Evolutionary conservation across 2,329 filamentous ascomycete species (phyloP).

Genomic region (Neobulgaria alba): DNA sequence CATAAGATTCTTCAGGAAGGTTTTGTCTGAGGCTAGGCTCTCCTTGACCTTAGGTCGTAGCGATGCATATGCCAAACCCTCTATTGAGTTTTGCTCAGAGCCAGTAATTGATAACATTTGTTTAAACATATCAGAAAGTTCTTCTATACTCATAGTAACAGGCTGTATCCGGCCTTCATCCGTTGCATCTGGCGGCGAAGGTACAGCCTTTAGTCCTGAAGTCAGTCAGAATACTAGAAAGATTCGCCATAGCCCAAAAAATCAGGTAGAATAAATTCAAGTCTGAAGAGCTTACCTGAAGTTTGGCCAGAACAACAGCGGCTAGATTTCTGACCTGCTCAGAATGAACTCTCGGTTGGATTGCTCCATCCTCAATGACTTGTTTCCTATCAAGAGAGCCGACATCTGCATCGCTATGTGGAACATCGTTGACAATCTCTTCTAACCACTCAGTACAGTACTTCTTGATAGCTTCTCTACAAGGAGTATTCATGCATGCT

Average conservation of each 20-base stretch:
- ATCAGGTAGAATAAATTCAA: conserved; percentile 10
- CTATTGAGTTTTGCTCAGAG: conserved; percentile 63
- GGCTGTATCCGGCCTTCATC: conserved; percentile 35
- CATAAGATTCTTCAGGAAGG: conserved; percentile 63
- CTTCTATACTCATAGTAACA: conserved; percentile 54
- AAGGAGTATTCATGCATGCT: conserved; percentile 76
- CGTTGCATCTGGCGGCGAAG: conserved; percentile 20
- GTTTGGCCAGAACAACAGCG: conserved; percentile 68
- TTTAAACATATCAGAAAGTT: conserved; percentile 55
- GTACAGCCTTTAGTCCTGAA: conserved; percentile 29
- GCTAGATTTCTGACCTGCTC: conserved; percentile 56
- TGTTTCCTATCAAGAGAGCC: conserved; percentile 15
- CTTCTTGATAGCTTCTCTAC: conserved; percentile 74
- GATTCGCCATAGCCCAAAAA: conserved; percentile 13
- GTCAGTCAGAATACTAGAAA: conserved; percentile 26
- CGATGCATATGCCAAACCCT: conserved; percentile 87
- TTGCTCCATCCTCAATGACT: conserved; percentile 24
- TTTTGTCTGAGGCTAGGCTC: conserved; percentile 57
- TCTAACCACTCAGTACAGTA: conserved; percentile 84
- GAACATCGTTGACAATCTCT: conserved; percentile 68
- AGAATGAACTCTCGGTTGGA: conserved; percentile 39
- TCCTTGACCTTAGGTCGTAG: conserved; percentile 82
- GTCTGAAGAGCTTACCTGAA: conserved; percentile 40
- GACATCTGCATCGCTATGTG: conserved; percentile 38
- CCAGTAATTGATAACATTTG: conserved; percentile 56